Base-by-base conservation (phyloP, 2,329 filamentous ascomycete species). In the Fusarium nurragi region DNA sequence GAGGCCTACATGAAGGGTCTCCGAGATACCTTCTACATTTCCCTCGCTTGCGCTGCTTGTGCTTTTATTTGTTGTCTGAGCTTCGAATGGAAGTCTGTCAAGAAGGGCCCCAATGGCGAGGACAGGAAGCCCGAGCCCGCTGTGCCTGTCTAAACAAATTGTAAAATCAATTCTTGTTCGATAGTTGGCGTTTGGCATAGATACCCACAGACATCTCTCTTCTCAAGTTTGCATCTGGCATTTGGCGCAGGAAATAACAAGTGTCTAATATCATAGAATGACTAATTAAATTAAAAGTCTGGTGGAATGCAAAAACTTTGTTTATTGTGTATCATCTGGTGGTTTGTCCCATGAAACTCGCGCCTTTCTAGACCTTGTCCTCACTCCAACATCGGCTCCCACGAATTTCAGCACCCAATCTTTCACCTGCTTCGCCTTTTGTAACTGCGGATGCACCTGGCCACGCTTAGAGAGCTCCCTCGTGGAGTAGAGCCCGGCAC, bases 331-430 rank as follows among this genome's bases (percentile, higher is more conserved):
- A 55, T 80, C 77, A 46, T 79, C 75, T 1, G 79, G 79, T n/a
- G 77, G 78, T 19, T 59, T 70, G 55, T 80, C 78, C 78, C 78
- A 81, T 19, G 74, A 76, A 36, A 65, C 62, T 34, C 64, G 60
- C 22, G 54, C 39, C 19, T 43, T 54, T 43, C 41, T 65, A 8
- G 53, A 39, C 22, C 51, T 65, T 10, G 58, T 68, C 14, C 22
- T 69, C 9, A 48, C 53, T 10, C 45, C 60, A 8, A 67, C 43
- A 41, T 76, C 78, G 3, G 73, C 73, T 5, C 81, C 81, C 6
- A 96, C 87, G 76, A 94, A 95, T 34, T 82, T 80, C 55, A 88
- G 76, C 10, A 92, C 86, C 93, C 93, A 97, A 64, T 90, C 86
- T 68, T 85, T 86, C 32, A 96, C 92, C 44, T 81, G 82, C 64